Conservation (phyloP, 2,329 filamentous ascomycete genomes). For the Sporothrix euskadiensis region DNA sequence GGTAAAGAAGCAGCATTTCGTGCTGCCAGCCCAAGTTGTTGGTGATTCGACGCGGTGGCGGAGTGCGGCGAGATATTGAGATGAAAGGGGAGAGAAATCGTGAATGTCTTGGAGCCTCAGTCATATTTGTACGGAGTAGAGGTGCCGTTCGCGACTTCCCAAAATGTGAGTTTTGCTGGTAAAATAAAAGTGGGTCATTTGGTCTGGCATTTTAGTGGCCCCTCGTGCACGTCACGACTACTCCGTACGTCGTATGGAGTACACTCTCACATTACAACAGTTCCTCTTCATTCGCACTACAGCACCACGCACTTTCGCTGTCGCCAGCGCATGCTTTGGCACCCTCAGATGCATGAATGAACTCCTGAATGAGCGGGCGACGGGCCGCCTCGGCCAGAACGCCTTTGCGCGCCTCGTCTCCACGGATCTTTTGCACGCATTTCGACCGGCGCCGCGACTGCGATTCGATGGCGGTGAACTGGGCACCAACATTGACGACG, state of each 20-base stretch:
- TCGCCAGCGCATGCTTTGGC: neutral
- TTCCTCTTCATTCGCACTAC: neutral
- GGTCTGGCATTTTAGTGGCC: neutral
- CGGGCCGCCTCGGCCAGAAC: conserved; percentile 65
- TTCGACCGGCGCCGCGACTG: conserved; percentile 66
- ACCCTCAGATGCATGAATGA: conserved; percentile 60
- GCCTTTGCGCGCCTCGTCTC: conserved; percentile 66
- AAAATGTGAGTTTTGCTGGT: neutral
- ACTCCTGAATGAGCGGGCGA: conserved; percentile 73
- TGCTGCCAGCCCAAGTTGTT: neutral
- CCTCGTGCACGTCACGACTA: neutral
- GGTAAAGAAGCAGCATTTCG: conserved; percentile 14
- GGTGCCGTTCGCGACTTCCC: neutral
- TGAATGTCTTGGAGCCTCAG: neutral
- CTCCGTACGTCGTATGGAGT: too few species aligned
- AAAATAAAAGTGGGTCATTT: conserved; percentile 6
- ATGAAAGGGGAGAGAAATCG: neutral
- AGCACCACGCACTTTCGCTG: neutral
- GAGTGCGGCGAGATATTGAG: neutral
- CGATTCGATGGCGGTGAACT: conserved; percentile 67
- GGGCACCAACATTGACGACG: conserved; percentile 38
- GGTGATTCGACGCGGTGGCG: neutral
- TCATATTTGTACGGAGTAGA: neutral
- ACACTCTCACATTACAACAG: neutral
- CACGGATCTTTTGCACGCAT: conserved; percentile 65